Base-by-base conservation (phyloP, 2,329 filamentous ascomycete species). In the Microsporum canis region DNA sequence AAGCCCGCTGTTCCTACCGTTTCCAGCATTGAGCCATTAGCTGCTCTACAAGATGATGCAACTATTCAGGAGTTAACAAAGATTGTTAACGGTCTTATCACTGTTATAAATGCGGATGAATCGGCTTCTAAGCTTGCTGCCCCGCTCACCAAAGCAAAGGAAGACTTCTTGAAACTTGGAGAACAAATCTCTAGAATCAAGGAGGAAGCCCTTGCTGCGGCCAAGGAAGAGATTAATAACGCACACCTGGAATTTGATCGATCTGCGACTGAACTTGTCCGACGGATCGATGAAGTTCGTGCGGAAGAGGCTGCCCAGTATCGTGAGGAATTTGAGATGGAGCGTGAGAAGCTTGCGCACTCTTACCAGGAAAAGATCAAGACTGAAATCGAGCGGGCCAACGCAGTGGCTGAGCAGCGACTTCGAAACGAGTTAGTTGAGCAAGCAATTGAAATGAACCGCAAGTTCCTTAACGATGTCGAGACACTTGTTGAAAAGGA, bases 31-130 rank as follows among this genome's bases (percentile, higher is more conserved):
- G 89, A 96, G 70, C 84, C 91, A 63, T 78, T 96, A 62, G 82
- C 95, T 29, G 81, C 84, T 60, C 83, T 90, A 68, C 89, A 88
- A 59, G 84, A 86, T 63, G 92, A 97, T 72, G 88, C 89, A 33
- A 82, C 96, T 39, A 88, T 97, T 27, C 91, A 96, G 75, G 90
- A 97, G 69, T 80, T 99, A 4, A 90, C 95, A 63, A 92, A 89
- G 77, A 92, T 96, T 77, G 82, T 99, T 68, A 99, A 99, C 77
- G 90, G 95, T 74, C 87, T 99, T 68, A 96, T 99, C 71, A 86
- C 89, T 6, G 89, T 95, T 55, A 86, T 96, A 72, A 96, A 96
- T 73, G 88, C 88, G 62, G 92, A 96, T 72, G 84, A 87, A 63
- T 84, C 89, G 61, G 84, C 87, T 64, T 82, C 82, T 67, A 90